Evolutionary conservation across 2,329 filamentous ascomycete genomes (phyloP).

Genomic region (Arthrobotrys entomopaga): DNA sequence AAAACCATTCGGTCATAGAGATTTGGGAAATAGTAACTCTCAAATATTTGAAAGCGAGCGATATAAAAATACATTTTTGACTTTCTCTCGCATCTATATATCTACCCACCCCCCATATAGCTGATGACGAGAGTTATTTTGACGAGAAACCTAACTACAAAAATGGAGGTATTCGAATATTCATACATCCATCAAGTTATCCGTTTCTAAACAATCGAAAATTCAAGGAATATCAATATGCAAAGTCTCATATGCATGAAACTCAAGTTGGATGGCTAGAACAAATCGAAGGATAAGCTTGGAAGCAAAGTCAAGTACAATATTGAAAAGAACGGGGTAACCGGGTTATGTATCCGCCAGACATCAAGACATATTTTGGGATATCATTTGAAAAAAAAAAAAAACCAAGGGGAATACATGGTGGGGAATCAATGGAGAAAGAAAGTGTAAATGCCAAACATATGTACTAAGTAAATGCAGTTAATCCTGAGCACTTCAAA

Average conservation of each 20-base stretch:
- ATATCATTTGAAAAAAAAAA: slow-evolving; percentile 52
- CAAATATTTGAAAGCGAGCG: background rate
- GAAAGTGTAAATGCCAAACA: slow-evolving; percentile 39
- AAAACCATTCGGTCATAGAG: background rate
- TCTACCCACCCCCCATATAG: background rate
- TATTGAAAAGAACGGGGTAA: slow-evolving; percentile 11
- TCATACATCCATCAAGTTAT: slow-evolving; percentile 2
- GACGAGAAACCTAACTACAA: background rate
- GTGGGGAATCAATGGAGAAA: slow-evolving; percentile 46
- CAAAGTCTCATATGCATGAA: background rate
- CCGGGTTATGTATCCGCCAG: slow-evolving; percentile 30
- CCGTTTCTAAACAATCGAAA: background rate
- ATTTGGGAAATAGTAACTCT: slow-evolving; percentile 1
- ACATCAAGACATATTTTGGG: slow-evolving; percentile 45
- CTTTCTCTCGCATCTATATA: background rate
- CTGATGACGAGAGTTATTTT: background rate
- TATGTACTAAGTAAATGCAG: slow-evolving; percentile 45
- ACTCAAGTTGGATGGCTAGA: no score
- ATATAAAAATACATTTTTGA: slow-evolving; percentile 31
- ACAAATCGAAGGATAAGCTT: background rate
- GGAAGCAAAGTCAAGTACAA: background rate
- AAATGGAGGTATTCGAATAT: background rate
- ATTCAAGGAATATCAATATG: slow-evolving; percentile 5
- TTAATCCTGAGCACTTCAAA: slow-evolving; percentile 52
- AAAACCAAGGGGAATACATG: slow-evolving; percentile 39